Evolutionary conservation across 2,329 filamentous ascomycete species (phyloP).

Genomic region (Aspergillus tubingensis): DNA sequence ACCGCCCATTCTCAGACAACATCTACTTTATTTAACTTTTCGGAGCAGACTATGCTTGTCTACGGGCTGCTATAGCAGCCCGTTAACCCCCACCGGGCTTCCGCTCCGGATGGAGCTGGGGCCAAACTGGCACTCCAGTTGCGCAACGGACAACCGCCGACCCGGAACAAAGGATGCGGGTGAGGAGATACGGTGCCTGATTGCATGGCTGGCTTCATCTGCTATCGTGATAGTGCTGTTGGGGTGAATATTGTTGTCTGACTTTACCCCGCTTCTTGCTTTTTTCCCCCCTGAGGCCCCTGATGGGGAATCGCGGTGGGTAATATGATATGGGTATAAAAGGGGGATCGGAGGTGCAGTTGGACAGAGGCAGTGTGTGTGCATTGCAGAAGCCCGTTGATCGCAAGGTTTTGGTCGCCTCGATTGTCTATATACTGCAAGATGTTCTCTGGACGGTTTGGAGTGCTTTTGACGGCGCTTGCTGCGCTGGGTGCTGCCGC

Average conservation of each 20-base stretch:
- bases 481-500: constrained; percentile 11
- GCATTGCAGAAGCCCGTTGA: background rate
- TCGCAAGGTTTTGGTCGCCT: background rate
- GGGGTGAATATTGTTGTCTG: background rate
- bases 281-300: background rate
- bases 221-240: background rate
- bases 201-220: background rate
- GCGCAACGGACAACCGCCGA: background rate
- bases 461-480: constrained; percentile 7
- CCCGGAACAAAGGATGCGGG: background rate
- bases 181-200: background rate
- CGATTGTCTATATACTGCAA: background rate
- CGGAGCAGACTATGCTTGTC: background rate
- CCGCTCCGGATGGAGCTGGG: background rate
- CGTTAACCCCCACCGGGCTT: background rate
- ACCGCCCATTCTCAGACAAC: background rate
- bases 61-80: background rate
- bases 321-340: background rate
- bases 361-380: background rate
- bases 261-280: background rate
- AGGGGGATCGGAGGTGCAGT: background rate
- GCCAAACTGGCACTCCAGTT: background rate
- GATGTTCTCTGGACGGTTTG: constrained; percentile 15
- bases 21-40: background rate
- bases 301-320: background rate